A percentile compares a stretch with the other conserved stretches of the same genome.
Conservation (phyloP, 192 early-diverging fungal genomes). For the Mortierella hygrophila region DNA sequence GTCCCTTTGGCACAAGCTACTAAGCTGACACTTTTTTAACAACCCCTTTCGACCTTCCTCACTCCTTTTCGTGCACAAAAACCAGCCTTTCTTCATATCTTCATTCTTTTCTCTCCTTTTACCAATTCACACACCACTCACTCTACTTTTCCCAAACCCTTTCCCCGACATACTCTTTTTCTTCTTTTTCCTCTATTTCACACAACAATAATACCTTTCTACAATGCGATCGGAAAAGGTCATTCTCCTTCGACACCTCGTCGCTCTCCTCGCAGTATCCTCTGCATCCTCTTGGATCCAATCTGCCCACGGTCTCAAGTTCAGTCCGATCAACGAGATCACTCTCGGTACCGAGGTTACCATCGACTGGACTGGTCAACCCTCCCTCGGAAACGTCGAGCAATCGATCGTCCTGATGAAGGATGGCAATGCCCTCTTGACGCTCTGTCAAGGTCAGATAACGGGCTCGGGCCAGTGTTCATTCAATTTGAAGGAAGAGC, state of each 20-base stretch:
- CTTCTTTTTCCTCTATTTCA: neutral
- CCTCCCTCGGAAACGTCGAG: slow-evolving; percentile 7
- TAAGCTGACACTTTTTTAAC: neutral
- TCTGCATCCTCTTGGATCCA: neutral
- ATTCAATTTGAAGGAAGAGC: neutral
- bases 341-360: slow-evolving; percentile 8
- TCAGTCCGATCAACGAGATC: neutral
- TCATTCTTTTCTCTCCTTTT: neutral
- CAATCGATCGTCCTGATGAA: slow-evolving; percentile 8
- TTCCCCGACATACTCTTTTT: neutral
- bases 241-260: neutral
- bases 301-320: neutral
- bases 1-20: neutral
- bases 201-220: neutral
- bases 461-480: slow-evolving; percentile 22
- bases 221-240: slow-evolving; percentile 1
- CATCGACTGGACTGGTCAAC: slow-evolving; percentile 16
- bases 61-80: neutral
- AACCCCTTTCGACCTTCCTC: neutral
- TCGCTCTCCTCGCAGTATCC: neutral
- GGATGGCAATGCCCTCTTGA: neutral
- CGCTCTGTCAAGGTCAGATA: slow-evolving; percentile 12
- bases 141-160: neutral
- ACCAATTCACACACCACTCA: neutral
- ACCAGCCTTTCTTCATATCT: neutral